Evolutionary conservation across 2,329 filamentous ascomycete species (phyloP).

Genomic region (Colletotrichum cuscutae): DNA sequence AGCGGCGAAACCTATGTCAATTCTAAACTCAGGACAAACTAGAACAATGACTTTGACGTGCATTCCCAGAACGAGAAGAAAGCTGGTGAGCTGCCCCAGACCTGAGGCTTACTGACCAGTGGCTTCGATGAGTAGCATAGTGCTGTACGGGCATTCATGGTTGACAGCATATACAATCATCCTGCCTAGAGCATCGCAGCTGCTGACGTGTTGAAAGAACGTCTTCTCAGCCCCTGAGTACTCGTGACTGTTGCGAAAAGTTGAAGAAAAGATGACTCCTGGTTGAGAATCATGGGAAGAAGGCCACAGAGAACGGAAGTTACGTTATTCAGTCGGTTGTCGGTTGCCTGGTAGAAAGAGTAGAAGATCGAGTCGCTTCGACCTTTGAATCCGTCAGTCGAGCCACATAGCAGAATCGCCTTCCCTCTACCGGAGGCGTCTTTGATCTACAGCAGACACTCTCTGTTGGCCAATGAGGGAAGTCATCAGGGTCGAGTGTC

Average conservation of each 20-base stretch:
- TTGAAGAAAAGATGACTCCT: slow-evolving; percentile 45
- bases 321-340: slow-evolving; percentile 49
- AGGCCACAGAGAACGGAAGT: slow-evolving; percentile 54
- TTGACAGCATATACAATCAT: slow-evolving; percentile 53
- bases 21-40: slow-evolving; percentile 52
- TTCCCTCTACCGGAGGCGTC: too few relatives aligned
- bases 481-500: too few relatives aligned
- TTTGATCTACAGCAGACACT: too few relatives aligned
- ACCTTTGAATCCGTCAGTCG: too few relatives aligned
- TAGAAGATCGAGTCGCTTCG: slow-evolving; percentile 31
- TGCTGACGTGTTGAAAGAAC: slow-evolving; percentile 49
- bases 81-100: slow-evolving; percentile 44
- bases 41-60: slow-evolving; percentile 55
- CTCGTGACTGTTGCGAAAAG: slow-evolving; percentile 49
- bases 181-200: slow-evolving; percentile 45
- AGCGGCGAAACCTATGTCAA: slow-evolving; percentile 40
- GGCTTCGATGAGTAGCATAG: slow-evolving; percentile 47
- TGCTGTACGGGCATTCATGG: slow-evolving; percentile 42
- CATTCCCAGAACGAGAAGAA: slow-evolving; percentile 41
- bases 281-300: slow-evolving; percentile 49
- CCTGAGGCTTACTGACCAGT: slow-evolving; percentile 1
- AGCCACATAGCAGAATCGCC: too few relatives aligned
- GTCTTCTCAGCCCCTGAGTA: slow-evolving; percentile 38
- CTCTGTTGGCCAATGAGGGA: too few relatives aligned
- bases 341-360: slow-evolving; percentile 56